Percentiles rank a stretch among this genome's conserved stretches.
Conservation (phyloP, 306 rosid genomes). For the Vigna angularis region DNA sequence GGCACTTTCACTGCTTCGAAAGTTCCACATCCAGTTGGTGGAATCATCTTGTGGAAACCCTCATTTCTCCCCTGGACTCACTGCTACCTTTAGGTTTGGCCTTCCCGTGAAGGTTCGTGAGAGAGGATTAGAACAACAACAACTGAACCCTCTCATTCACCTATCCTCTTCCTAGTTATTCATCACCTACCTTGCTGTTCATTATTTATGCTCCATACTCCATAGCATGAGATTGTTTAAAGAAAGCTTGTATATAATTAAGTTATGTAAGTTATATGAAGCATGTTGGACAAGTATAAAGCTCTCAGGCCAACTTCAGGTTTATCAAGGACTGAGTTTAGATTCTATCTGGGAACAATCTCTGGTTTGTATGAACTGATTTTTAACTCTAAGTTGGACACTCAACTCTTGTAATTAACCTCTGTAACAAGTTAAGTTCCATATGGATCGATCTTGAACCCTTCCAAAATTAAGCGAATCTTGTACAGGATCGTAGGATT, state of each 20-base stretch:
- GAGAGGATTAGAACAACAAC: background rate
- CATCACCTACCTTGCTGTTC: background rate
- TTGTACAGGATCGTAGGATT: background rate
- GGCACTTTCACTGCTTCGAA: constrained; percentile 54
- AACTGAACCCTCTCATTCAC: background rate
- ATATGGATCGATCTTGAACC: background rate
- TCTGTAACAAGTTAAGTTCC: background rate
- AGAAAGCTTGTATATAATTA: background rate
- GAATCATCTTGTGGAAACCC: constrained; percentile 41
- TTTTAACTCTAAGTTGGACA: background rate
- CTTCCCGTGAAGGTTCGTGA: constrained; percentile 60
- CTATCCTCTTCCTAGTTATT: background rate
- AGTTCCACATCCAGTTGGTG: constrained; percentile 46
- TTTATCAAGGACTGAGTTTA: background rate
- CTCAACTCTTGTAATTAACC: too few species aligned
- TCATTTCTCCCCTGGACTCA: constrained; percentile 73
- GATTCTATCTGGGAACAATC: background rate
- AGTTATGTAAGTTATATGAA: background rate
- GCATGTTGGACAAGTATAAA: background rate
- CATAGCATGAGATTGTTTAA: background rate
- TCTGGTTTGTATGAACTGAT: background rate
- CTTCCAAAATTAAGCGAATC: too few species aligned
- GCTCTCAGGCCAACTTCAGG: background rate
- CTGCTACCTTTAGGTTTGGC: constrained; percentile 69
- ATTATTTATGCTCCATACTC: background rate